Base-by-base conservation (phyloP, 371 early-diverging fungal genomes). In the Lichtheimia corymbifera region DNA sequence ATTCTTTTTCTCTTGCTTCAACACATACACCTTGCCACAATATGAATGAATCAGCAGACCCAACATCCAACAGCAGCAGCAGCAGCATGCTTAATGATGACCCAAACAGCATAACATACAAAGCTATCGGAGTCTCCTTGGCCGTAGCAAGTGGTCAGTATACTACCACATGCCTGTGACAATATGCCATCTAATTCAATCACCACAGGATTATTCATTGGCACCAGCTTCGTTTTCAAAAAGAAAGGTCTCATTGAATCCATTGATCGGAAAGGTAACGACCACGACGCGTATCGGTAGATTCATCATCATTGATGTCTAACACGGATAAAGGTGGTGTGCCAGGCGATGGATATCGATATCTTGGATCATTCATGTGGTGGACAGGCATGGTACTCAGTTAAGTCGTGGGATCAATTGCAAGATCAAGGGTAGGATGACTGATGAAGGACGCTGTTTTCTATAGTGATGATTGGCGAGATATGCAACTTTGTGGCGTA, bases 401-500 rank as follows among this genome's bases (percentile, higher is more conserved):
- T 86, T 83, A n/a, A 24, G 12, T 17, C 22, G 20, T 40, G 50
- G 22, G 9, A 5, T 17, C n/a, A 20, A 12, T 50, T 42, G 55
- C 18, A 57, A 52, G 42, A 25, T 53, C 44, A 15, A 9, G 12
- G 20, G 14, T 7, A 24, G n/a, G 4, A 18, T 15, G 87, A 50
- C 43, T 43, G 14, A 41, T 14, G 12, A 14, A 40, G 3, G 17
- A 2, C 20, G 9, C 18, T 53, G 28, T 51, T 43, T 12, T 17
- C 4, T 66, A 88, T 66, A 88, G 88, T 88, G 88, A 79, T 83
- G 59, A 59, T 93, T 43, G 98, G 98, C 13, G 98, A 97, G 73
- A 68, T 91, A 25, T 88, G 91, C 65, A 97, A 97, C 74, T 97
- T 97, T 79, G 85, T 93, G 4, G 98, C 97, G 5, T 97, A 97